Conservation (phyloP, 805 yeast species). For the Peterozyma toletana region DNA sequence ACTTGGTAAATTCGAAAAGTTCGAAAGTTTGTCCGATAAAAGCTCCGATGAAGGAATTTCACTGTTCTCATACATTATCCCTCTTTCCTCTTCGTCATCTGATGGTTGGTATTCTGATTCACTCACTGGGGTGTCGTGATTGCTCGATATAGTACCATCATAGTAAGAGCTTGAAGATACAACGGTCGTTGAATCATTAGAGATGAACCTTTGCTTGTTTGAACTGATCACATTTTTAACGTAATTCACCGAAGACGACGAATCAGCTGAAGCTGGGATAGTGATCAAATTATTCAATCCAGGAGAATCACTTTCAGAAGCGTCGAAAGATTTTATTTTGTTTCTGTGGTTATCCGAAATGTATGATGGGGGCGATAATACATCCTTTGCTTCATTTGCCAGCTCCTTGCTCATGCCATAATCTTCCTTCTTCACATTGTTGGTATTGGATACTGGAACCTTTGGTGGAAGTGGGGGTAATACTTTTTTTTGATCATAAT, state of each 20-base stretch:
- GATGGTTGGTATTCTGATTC: constrained; percentile 4
- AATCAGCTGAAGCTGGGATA: too few relatives aligned
- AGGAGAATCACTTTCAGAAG: too few relatives aligned
- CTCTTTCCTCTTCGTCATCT: neutral
- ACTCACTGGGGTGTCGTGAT: neutral
- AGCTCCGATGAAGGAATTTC: constrained; percentile 8
- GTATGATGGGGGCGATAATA: neutral
- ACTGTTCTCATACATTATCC: too few relatives aligned
- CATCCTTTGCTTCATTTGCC: neutral
- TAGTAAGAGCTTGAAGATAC: constrained; percentile 4
- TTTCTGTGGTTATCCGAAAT: neutral
- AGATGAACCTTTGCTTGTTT: constrained; percentile 2
- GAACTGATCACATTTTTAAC: neutral
- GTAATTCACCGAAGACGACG: too few relatives aligned
- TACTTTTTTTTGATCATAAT: neutral
- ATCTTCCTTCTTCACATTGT: neutral
- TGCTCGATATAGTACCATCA: neutral
- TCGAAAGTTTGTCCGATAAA: constrained; percentile 7
- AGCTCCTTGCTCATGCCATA: neutral
- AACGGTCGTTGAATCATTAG: constrained; percentile 1
- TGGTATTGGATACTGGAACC: neutral
- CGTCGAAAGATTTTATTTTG: too few relatives aligned
- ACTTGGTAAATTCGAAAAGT: constrained; percentile 11
- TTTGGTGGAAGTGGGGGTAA: neutral
- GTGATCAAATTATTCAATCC: too few relatives aligned